Percentiles rank a stretch among this genome's conserved stretches.
These are phyloP conservation scores for Oropetium thomaeum DNA, from an alignment of 176 grass and related monocot species.

Conservation along the genomic window DNA sequence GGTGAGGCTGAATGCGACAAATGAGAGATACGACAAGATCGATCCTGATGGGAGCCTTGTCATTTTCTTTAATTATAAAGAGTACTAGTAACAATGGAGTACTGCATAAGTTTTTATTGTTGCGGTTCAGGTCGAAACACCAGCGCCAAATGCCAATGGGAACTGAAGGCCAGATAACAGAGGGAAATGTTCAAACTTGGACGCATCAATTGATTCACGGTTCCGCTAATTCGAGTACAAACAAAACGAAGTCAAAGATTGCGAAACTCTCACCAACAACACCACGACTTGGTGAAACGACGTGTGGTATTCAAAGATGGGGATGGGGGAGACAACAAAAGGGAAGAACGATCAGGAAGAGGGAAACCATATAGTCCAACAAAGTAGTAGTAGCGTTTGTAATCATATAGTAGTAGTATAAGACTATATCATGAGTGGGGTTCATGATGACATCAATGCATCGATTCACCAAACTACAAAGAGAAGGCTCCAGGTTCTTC, in stretches of 20 bases:
- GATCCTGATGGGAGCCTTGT: neutral
- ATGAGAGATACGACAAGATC: neutral
- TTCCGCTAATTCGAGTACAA: constrained; percentile 12
- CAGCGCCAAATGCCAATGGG: constrained; percentile 14
- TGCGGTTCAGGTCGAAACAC: neutral
- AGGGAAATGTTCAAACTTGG: constrained; percentile 18
- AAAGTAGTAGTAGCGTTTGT: neutral
- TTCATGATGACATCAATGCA: neutral
- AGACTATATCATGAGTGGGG: neutral
- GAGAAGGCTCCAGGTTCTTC: neutral
- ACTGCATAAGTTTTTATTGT: neutral
- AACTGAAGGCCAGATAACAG: neutral
- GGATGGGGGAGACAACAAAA: neutral
- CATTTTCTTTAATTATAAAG: neutral
- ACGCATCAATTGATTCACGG: neutral
- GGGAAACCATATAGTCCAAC: neutral
- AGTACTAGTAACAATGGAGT: neutral
- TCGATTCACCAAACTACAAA: constrained; percentile 4
- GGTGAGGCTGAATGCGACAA: neutral
- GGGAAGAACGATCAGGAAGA: neutral
- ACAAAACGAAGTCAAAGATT: neutral
- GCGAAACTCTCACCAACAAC: constrained; percentile 9
- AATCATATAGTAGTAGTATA: neutral
- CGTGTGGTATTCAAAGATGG: neutral
- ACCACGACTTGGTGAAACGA: neutral